Evolutionary conservation across 768 basidiomycete species (phyloP), one percentile per base, ranked within the genome.

Genomic region (Boletus subcaerulescens): DNA sequence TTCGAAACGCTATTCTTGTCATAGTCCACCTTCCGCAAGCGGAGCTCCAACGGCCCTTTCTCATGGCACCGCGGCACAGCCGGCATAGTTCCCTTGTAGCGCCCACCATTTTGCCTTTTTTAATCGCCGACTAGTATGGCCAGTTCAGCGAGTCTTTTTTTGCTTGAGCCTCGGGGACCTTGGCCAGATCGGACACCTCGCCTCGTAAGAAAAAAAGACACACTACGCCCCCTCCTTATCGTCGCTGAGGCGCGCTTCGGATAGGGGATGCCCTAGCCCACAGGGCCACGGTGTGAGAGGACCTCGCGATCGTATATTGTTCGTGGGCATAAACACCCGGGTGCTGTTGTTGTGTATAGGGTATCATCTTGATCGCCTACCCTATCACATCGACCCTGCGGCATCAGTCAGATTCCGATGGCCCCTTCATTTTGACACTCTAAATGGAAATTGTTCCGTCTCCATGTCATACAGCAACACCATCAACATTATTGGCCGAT

Each of bases 351-450:
- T 63, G 59, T 33, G 29, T 8, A 40, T 54, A 58, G 61, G 68
- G 60, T 61, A 67, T 63, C 65, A 71, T 61, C 61, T 69, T 67
- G 69, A 71, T 71, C 69, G 60, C 60, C 63, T 67, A 71, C 71
- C 71, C 69, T 72, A 71, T 71, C 70, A 71, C 61, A 58, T 43
- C 69, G 70, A 71, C 70, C 69, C 69, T 70, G 66, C 52, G 47
- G 45, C 62, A 69, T 69, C 67, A 69, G 61, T 58, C 60, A 64
- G 65, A 69, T 69, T 69, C 62, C 67, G 67, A 63, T 65, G 59
- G 15, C 15, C 50, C 58, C 42, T 69, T 61, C 60, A 68, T 66
- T 61, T 58, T 55, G 48, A 14, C 53, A 33, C 63, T 54, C 53
- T 36, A 62, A 57, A 60, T 66, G 65, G 66, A 56, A 58, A 60